Evolutionary conservation across 352 stramenopile genomes (phyloP), one percentile per base, ranked within the genome.

Genomic region (Phytopythium sindhum): DNA sequence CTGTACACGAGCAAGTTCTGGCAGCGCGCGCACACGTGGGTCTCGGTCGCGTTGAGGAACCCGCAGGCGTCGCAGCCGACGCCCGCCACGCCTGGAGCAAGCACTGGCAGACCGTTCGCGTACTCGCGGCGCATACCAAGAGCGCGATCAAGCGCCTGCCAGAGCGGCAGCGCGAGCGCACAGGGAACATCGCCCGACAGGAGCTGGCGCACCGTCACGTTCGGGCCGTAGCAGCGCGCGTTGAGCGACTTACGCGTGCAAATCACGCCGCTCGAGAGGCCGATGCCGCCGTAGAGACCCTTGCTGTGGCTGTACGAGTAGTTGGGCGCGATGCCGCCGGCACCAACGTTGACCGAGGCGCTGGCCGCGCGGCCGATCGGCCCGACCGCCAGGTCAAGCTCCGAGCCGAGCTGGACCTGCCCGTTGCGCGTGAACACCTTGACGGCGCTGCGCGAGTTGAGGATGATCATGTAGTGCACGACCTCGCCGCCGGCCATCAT

Each of bases 401-500:
- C 84, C 19, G 84, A 91, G 1, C 84, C 84, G 35, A 93, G 65
- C 42, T 93, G 81, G 53, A 93, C 73, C 66, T 93, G 84, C 1
- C 81, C 81, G 57, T 93, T 91, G 31, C 80, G 70, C 12, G 81
- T 93, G 44, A 93, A 93, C 14, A 89, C 81, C 65, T 93, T 91
- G 60, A 93, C 84, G 24, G 84, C 81, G 47, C 70, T 84, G 31
- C 75, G 75, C 1, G 84, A 91, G 71, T 75, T 90, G 50, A 93
- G 72, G 51, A 93, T 80, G 69, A 93, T 75, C 75, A 93, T 91
- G 67, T 91, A 93, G 63, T 91, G 86, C 44, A 93, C 81, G 61
- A 90, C 65, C 68, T 93, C 81, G 23, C 81, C 84, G 14, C 84
- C 84, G n/a, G 81, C 84, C 81, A 93, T 93, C 81, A 93, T 93